Percentiles rank a stretch among this genome's conserved stretches.
phyloP scores from a whole-genome alignment of 768 basidiomycete species.

The Amylocystis lapponica region DNA sequence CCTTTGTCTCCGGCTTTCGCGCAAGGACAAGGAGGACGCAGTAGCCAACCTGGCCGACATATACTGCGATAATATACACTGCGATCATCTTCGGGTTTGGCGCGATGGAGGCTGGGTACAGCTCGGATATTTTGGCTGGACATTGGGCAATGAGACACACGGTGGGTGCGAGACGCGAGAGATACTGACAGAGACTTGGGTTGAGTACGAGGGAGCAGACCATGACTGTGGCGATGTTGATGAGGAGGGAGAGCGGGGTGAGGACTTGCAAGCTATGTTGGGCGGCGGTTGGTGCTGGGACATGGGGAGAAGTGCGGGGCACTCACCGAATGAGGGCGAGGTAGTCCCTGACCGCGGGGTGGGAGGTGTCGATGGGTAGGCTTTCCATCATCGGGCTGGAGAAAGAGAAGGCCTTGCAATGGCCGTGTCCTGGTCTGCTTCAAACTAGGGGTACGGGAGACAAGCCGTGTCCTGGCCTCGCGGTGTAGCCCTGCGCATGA shows the following conservation, averaged over 20 bases:
- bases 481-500: too few species aligned
- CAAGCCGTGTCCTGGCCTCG: too few species aligned
- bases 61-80: constrained; percentile 56
- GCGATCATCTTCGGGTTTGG: constrained; percentile 55
- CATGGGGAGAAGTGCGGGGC: not conserved
- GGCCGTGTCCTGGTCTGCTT: too few species aligned
- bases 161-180: not conserved
- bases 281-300: not conserved
- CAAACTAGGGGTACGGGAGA: too few species aligned
- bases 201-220: constrained; percentile 63
- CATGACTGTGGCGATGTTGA: constrained; percentile 68
- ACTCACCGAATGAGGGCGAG: constrained; percentile 54
- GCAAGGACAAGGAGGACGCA: constrained; percentile 72
- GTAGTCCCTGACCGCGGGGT: constrained; percentile 61
- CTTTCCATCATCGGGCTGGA: constrained; percentile 37
- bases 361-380: constrained; percentile 34
- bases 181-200: constrained; percentile 50
- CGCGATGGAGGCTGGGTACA: constrained; percentile 66
- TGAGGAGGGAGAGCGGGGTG: constrained; percentile 77
- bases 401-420: too few species aligned
- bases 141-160: not conserved
- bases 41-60: constrained; percentile 71
- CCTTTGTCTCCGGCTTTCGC: constrained; percentile 77
- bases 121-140: constrained; percentile 43
- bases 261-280: constrained; percentile 67